These are phyloP conservation scores for Venturia carpophila DNA, from an alignment of 2,329 filamentous ascomycete genomes.

Conservation along the genomic window DNA sequence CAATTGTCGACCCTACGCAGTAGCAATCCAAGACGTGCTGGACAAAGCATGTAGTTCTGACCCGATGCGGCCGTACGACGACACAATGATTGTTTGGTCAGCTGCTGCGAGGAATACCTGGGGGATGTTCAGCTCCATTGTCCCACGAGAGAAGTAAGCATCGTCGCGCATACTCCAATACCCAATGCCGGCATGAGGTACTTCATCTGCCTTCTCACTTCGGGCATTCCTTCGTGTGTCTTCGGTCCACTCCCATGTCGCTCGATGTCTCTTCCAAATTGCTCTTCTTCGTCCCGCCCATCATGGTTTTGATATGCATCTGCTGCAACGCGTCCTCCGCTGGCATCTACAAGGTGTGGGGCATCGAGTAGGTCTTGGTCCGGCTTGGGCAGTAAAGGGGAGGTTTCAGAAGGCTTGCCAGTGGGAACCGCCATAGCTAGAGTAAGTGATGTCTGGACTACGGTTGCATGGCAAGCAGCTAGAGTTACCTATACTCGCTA, in stretches of 20 bases:
- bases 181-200: constrained; percentile 55
- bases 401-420: constrained; percentile 35
- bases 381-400: constrained; percentile 36
- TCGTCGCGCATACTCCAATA: constrained; percentile 45
- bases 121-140: neutral
- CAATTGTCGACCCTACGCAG: constrained; percentile 32
- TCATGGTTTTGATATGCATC: constrained; percentile 21
- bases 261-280: constrained; percentile 26
- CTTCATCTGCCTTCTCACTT: constrained; percentile 44
- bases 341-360: constrained; percentile 24
- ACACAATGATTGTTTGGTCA: constrained; percentile 70
- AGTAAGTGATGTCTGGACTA: neutral
- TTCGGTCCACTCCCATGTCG: constrained; percentile 21
- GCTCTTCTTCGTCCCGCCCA: constrained; percentile 27
- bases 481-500: neutral
- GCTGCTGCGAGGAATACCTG: constrained; percentile 65
- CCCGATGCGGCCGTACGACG: constrained; percentile 71
- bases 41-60: constrained; percentile 67
- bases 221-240: constrained; percentile 38
- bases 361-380: constrained; percentile 17
- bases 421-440: neutral
- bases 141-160: neutral
- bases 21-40: constrained; percentile 68
- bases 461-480: neutral
- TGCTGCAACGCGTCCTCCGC: constrained; percentile 26